A percentile compares a stretch with the other conserved stretches of the same genome.
Evolutionary conservation across 495 filamentous ascomycete genomes (phyloP).

Genomic region (Penicillium macrosclerotiorum): DNA sequence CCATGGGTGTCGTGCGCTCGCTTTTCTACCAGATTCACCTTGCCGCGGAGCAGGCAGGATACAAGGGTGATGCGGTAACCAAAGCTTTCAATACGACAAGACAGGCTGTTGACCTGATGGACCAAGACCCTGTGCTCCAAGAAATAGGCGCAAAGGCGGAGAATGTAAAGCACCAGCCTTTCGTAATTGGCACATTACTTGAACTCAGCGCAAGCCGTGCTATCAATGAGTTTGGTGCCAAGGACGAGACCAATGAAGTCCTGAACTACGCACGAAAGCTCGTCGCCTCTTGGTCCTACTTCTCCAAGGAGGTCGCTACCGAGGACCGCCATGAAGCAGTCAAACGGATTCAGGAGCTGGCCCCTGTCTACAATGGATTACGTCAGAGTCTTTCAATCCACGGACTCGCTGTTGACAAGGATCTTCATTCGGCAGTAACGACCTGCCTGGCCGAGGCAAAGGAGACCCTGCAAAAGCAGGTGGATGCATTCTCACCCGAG

Average conservation of each 20-base stretch:
- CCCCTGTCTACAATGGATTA: constrained; percentile 34
- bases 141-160: constrained; percentile 1
- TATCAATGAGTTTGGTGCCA: constrained; percentile 24
- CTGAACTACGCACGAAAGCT: constrained; percentile 38
- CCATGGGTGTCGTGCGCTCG: constrained; percentile 36
- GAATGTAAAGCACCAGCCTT: constrained; percentile 38
- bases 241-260: constrained; percentile 34
- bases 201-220: constrained; percentile 44
- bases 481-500: background rate
- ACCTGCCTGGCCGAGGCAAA: constrained; percentile 12
- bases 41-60: constrained; percentile 43
- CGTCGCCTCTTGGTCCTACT: constrained; percentile 22
- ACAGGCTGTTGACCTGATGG: constrained; percentile 50
- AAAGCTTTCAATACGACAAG: constrained; percentile 44
- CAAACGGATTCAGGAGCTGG: constrained; percentile 25
- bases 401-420: constrained; percentile 11
- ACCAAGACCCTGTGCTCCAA: constrained; percentile 40
- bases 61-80: constrained; percentile 32
- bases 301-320: constrained; percentile 12
- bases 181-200: constrained; percentile 42
- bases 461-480: constrained; percentile 15
- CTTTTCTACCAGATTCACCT: constrained; percentile 53
- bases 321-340: constrained; percentile 13
- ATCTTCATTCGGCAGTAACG: constrained; percentile 1
- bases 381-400: constrained; percentile 16